Evolutionary conservation across 1,284 basidiomycete species (phyloP).

Genomic region (Bondarzewia mesenterica): DNA sequence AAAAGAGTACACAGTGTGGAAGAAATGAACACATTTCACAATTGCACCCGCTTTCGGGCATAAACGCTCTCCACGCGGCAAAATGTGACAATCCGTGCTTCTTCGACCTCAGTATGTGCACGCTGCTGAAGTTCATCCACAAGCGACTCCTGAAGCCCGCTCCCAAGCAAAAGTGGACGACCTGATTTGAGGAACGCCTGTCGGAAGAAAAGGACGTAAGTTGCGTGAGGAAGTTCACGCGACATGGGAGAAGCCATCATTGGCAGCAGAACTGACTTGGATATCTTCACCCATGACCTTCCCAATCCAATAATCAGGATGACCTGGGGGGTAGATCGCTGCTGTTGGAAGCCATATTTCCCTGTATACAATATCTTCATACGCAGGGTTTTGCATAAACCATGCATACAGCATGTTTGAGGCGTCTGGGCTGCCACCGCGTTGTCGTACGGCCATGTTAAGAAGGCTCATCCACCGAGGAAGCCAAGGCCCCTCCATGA

Average conservation of each 20-base stretch:
- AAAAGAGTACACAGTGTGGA: too few relatives aligned
- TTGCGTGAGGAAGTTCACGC: neutral
- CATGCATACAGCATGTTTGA: slow-evolving; percentile 45
- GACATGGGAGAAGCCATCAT: neutral
- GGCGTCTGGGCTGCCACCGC: slow-evolving; percentile 57
- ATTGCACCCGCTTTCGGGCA: slow-evolving; percentile 38
- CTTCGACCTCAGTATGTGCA: slow-evolving; percentile 41
- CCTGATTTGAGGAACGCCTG: slow-evolving; percentile 59
- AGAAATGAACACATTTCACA: neutral
- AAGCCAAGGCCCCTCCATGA: slow-evolving; percentile 42
- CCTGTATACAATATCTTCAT: slow-evolving; percentile 46
- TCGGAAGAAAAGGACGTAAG: neutral
- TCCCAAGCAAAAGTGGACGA: slow-evolving; percentile 57
- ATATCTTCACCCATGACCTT: slow-evolving; percentile 36
- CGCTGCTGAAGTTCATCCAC: slow-evolving; percentile 45
- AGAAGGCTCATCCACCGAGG: slow-evolving; percentile 53
- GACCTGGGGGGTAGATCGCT: slow-evolving; percentile 31
- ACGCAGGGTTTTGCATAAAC: slow-evolving; percentile 40
- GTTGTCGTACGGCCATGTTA: slow-evolving; percentile 38
- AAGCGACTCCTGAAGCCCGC: slow-evolving; percentile 43
- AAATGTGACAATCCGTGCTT: slow-evolving; percentile 38
- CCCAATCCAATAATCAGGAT: slow-evolving; percentile 22
- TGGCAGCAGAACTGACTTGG: slow-evolving; percentile 20
- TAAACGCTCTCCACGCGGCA: slow-evolving; percentile 51
- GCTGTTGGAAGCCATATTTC: slow-evolving; percentile 54